Evolutionary conservation across 2,329 filamentous ascomycete genomes (phyloP).

Genomic region (Penicillium occitanis): DNA sequence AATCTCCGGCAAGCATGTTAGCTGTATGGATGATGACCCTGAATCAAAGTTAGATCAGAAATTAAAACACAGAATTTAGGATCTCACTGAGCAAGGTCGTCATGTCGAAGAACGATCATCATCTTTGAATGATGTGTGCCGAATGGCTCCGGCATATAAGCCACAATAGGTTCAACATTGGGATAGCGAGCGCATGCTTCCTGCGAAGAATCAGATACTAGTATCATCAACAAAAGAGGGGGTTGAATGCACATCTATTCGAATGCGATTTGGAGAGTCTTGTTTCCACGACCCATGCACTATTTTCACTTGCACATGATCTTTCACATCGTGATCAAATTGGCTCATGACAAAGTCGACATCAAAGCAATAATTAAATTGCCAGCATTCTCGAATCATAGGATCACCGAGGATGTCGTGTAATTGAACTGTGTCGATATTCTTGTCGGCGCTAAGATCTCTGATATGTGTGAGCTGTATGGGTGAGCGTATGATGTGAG

Average conservation of each 20-base stretch:
- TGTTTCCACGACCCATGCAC: slow-evolving; percentile 67
- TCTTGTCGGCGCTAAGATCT: slow-evolving; percentile 60
- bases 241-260: slow-evolving; percentile 54
- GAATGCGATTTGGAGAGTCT: slow-evolving; percentile 61
- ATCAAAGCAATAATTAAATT: slow-evolving; percentile 58
- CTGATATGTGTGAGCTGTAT: slow-evolving; percentile 69
- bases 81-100: too few species aligned
- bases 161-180: slow-evolving; percentile 70
- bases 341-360: slow-evolving; percentile 61
- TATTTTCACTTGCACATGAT: slow-evolving; percentile 56
- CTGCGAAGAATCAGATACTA: slow-evolving; percentile 44
- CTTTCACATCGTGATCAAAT: slow-evolving; percentile 58
- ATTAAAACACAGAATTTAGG: not conserved
- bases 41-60: not conserved
- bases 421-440: slow-evolving; percentile 66
- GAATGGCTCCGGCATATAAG: slow-evolving; percentile 79
- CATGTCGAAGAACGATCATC: slow-evolving; percentile 77
- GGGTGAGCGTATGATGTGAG: slow-evolving; percentile 56
- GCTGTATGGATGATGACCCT: slow-evolving; percentile 79
- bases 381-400: slow-evolving; percentile 64
- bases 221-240: not conserved
- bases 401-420: slow-evolving; percentile 71
- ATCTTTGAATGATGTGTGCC: slow-evolving; percentile 88
- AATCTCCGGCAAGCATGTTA: slow-evolving; percentile 86
- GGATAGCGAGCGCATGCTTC: slow-evolving; percentile 59